These are phyloP conservation scores for Herpetomonas samuelpessoai DNA, from an alignment of 208 protist genomes.

Conservation along the genomic window DNA sequence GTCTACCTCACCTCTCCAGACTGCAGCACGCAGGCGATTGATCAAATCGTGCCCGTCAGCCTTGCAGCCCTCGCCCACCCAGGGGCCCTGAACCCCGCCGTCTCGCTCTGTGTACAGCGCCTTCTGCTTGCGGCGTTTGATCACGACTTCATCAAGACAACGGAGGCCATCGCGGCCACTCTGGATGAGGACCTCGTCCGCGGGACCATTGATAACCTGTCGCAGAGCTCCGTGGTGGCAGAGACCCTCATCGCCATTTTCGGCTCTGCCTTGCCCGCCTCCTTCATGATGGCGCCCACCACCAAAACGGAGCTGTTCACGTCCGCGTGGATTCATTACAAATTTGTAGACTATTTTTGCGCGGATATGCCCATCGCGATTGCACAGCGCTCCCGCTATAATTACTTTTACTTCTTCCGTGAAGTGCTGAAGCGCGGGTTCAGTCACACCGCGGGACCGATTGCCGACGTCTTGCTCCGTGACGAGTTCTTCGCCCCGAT, in stretches of 20 bases:
- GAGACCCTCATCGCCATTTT: slow-evolving; percentile 70
- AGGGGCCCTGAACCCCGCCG: slow-evolving; percentile 14
- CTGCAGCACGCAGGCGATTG: slow-evolving; percentile 7
- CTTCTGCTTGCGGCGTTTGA: slow-evolving; percentile 66
- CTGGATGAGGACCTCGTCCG: slow-evolving; percentile 40
- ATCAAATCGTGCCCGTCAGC: slow-evolving; percentile 14
- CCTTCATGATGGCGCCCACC: slow-evolving; percentile 38
- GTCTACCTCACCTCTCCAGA: slow-evolving; percentile 21
- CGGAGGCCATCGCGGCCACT: slow-evolving; percentile 35
- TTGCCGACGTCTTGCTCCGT: slow-evolving; percentile 58
- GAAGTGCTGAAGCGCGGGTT: slow-evolving; percentile 69
- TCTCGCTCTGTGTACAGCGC: slow-evolving; percentile 45
- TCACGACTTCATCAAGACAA: slow-evolving; percentile 38
- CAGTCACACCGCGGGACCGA: slow-evolving; percentile 61
- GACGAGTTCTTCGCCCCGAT: slow-evolving; percentile 31
- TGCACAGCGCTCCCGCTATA: slow-evolving; percentile 24
- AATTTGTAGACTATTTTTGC: slow-evolving; percentile 31
- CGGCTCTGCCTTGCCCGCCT: slow-evolving; percentile 39
- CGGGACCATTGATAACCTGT: slow-evolving; percentile 26
- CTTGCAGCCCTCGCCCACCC: slow-evolving; percentile 15
- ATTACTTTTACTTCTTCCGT: slow-evolving; percentile 71
- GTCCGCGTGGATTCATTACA: slow-evolving; percentile 36
- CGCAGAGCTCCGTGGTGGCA: slow-evolving; percentile 42
- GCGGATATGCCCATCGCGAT: slow-evolving; percentile 32
- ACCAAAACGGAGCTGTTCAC: slow-evolving; percentile 47